Percentiles rank a stretch among this genome's conserved stretches.
Conservation (phyloP, 2,329 filamentous ascomycete genomes). For the Chaetomium strumarium region DNA sequence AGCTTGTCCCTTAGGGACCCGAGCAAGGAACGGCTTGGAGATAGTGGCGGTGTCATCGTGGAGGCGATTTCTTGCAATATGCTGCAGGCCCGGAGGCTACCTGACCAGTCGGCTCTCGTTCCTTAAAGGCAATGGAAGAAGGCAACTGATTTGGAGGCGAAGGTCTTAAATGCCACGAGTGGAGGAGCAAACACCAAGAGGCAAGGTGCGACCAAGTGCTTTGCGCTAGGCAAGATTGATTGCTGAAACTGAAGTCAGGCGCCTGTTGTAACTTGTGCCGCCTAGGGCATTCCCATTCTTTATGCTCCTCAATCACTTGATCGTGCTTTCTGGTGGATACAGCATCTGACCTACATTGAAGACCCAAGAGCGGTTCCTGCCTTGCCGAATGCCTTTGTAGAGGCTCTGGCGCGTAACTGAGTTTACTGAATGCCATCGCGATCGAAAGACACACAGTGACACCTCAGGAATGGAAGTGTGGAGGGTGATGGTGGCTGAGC, state of each 20-base stretch:
- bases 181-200: too few species aligned
- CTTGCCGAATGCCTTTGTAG: too few species aligned
- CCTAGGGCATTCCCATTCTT: background rate
- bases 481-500: too few species aligned
- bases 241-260: too few species aligned
- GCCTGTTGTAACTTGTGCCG: too few species aligned
- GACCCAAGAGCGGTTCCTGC: too few species aligned
- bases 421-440: too few species aligned
- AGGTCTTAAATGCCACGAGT: background rate
- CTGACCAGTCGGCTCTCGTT: background rate
- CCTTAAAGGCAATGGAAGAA: background rate
- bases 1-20: slow-evolving; percentile 33
- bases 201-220: background rate
- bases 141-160: background rate
- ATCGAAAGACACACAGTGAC: too few species aligned
- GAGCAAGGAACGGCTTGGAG: slow-evolving; percentile 25
- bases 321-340: background rate
- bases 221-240: background rate
- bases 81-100: background rate
- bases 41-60: background rate
- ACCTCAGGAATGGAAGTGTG: too few species aligned
- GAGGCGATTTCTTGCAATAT: too few species aligned
- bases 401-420: too few species aligned
- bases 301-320: background rate
- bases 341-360: too few species aligned